These are phyloP conservation scores for Macrolepiota fuliginosa DNA, from an alignment of 768 basidiomycete genomes.

Conservation along the genomic window DNA sequence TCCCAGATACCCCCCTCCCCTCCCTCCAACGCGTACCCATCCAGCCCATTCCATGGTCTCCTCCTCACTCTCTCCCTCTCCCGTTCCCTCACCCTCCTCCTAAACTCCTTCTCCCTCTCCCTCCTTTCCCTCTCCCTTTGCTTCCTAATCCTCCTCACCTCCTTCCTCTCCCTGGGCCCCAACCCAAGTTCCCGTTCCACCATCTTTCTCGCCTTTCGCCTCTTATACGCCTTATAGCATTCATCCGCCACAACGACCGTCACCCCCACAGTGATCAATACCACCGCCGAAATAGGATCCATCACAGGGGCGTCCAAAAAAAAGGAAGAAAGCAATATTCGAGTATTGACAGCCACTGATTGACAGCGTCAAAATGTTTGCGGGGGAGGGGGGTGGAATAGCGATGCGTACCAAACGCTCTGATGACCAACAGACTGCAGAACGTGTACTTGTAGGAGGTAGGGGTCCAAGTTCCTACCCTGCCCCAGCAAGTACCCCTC, in stretches of 20 bases:
- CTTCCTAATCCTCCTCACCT: neutral
- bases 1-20: neutral
- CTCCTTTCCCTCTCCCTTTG: neutral
- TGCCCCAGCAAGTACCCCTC: neutral
- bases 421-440: neutral
- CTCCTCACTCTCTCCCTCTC: neutral
- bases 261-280: slow-evolving; percentile 4
- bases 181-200: neutral
- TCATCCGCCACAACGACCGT: slow-evolving; percentile 6
- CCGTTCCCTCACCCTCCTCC: neutral
- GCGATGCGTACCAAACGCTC: neutral
- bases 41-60: neutral
- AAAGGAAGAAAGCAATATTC: too few relatives aligned
- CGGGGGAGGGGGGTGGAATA: too few relatives aligned
- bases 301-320: neutral
- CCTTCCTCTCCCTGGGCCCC: neutral
- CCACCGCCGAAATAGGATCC: slow-evolving; percentile 1
- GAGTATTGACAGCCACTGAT: too few relatives aligned
- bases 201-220: neutral
- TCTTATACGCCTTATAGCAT: slow-evolving; percentile 3
- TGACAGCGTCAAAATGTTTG: too few relatives aligned
- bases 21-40: neutral
- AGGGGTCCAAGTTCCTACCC: neutral
- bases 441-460: neutral
- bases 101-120: neutral